phyloP scores from a whole-genome alignment of 148 eudicot genomes.

The Oxyria digyna region DNA sequence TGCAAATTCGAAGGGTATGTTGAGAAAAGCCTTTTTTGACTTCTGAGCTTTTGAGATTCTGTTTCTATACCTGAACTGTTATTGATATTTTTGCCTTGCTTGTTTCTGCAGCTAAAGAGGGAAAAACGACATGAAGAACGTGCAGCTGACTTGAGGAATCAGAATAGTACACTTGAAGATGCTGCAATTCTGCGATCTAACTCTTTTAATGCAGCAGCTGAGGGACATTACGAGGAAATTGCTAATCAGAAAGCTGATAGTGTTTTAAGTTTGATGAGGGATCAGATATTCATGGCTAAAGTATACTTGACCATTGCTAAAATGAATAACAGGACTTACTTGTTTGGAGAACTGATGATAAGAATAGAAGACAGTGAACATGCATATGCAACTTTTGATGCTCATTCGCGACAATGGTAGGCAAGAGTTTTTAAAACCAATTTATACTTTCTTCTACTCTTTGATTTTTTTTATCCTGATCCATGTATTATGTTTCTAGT shows the following conservation, averaged over 20 bases:
- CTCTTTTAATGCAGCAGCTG: slow-evolving; percentile 78
- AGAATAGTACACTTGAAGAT: slow-evolving; percentile 68
- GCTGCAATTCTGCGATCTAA: slow-evolving; percentile 81
- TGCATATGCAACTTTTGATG: slow-evolving; percentile 49
- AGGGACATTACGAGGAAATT: slow-evolving; percentile 79
- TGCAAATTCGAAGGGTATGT: slow-evolving; percentile 61
- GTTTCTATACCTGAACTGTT: background rate
- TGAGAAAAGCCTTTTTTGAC: background rate
- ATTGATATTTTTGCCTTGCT: background rate
- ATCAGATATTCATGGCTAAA: slow-evolving; percentile 85
- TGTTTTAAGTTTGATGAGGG: slow-evolving; percentile 70
- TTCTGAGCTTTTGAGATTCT: background rate
- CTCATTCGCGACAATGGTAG: slow-evolving; percentile 71
- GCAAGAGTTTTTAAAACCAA: background rate
- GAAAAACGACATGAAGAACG: slow-evolving; percentile 68
- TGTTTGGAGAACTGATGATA: slow-evolving; percentile 63
- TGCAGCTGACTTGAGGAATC: slow-evolving; percentile 57
- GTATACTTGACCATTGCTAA: slow-evolving; percentile 73
- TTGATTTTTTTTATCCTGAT: background rate
- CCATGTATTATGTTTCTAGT: slow-evolving; percentile 18
- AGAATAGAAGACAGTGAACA: slow-evolving; percentile 87
- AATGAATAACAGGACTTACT: slow-evolving; percentile 52
- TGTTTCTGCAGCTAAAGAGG: slow-evolving; percentile 51
- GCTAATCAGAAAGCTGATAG: slow-evolving; percentile 78
- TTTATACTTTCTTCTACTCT: background rate